phyloP scores from a whole-genome alignment of 129 eudicot genomes.

The Heracleum sosnowskyi region DNA sequence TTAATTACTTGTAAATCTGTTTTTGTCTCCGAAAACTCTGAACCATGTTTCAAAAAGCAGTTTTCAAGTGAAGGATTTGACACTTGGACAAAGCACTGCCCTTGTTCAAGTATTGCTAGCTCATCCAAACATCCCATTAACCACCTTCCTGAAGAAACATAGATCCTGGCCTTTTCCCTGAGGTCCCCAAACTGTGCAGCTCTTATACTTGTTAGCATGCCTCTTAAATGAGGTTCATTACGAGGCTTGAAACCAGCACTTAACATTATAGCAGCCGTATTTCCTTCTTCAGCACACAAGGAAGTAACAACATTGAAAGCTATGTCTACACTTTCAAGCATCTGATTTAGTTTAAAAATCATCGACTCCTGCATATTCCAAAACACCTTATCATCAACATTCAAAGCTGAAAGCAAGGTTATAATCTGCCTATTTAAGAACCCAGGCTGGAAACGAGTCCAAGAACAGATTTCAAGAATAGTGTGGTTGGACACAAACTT shows the following conservation, averaged over 20 bases:
- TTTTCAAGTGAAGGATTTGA: conserved; percentile 38
- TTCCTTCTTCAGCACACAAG: conserved; percentile 45
- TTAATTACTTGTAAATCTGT: conserved; percentile 25
- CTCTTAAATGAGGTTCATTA: conserved; percentile 40
- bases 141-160: conserved; percentile 55
- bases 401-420: conserved; percentile 43
- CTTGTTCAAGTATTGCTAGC: conserved; percentile 37
- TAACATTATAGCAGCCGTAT: conserved; percentile 50
- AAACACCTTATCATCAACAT: conserved; percentile 33
- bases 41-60: conserved; percentile 41
- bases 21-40: conserved; percentile 26
- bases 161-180: conserved; percentile 46
- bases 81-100: conserved; percentile 52
- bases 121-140: conserved; percentile 62
- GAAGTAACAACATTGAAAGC: conserved; percentile 41
- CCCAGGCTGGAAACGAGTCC: conserved; percentile 53
- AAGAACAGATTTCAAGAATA: conserved; percentile 46
- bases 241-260: conserved; percentile 51
- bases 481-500: conserved; percentile 41
- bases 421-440: conserved; percentile 48
- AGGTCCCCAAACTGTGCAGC: conserved; percentile 50
- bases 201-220: conserved; percentile 46
- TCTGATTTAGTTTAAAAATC: conserved; percentile 34
- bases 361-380: conserved; percentile 45
- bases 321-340: conserved; percentile 30